These are phyloP conservation scores for Kluyveromyces lactis DNA, from an alignment of 805 yeast species.

Conservation along the genomic window DNA sequence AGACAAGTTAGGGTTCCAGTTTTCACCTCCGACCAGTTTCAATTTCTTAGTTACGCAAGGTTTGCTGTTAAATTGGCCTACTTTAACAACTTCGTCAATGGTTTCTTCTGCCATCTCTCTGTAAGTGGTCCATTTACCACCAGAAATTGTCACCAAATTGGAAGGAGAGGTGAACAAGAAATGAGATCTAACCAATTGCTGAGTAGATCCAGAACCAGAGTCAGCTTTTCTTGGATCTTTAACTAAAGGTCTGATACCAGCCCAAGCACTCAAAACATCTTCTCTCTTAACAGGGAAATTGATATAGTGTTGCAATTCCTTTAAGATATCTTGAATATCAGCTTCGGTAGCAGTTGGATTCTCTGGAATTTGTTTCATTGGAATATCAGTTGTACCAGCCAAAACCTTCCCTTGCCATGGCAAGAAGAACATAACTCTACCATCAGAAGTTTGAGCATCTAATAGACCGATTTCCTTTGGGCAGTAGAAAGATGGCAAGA, in stretches of 20 bases:
- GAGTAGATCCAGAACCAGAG: constrained; percentile 49
- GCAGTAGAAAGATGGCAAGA: constrained; percentile 86
- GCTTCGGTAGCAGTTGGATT: constrained; percentile 81
- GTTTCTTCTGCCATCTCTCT: constrained; percentile 97
- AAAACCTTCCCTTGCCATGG: constrained; percentile 98
- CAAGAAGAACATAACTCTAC: constrained; percentile 91
- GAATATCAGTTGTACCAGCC: constrained; percentile 95
- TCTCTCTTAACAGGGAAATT: constrained; percentile 82
- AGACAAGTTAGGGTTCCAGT: constrained; percentile 63
- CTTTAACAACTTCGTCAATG: constrained; percentile 59
- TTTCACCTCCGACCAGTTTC: constrained; percentile 72
- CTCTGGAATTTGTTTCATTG: constrained; percentile 59
- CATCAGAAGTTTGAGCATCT: constrained; percentile 89
- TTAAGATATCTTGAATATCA: constrained; percentile 79
- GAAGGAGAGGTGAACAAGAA: constrained; percentile 62
- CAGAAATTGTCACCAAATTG: constrained; percentile 82
- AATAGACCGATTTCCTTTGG: constrained; percentile 81
- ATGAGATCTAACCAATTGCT: constrained; percentile 87
- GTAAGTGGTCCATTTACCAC: constrained; percentile 98
- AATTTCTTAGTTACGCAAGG: constrained; percentile 36
- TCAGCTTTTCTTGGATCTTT: constrained; percentile 60
- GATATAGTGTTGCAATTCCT: constrained; percentile 82
- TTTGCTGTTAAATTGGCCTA: constrained; percentile 33
- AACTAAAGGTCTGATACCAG: constrained; percentile 92
- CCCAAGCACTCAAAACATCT: constrained; percentile 93